Evolutionary conservation across 352 stramenopile species (phyloP).

Genomic region (Globisporangium polare): DNA sequence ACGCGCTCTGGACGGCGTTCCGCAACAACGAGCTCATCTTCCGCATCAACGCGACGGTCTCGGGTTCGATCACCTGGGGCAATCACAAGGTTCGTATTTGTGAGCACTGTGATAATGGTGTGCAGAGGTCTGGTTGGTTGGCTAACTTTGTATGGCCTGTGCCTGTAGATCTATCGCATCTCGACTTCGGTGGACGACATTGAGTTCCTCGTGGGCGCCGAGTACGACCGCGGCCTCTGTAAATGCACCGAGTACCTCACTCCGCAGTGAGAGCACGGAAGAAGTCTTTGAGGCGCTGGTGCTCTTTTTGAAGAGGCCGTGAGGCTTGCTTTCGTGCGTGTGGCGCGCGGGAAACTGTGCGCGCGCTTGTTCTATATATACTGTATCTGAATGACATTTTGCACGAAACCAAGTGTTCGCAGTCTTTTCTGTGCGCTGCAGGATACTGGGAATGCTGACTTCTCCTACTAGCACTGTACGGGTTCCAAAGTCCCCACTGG

Average conservation of each 20-base stretch:
- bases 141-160: neutral
- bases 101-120: neutral
- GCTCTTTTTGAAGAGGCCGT: neutral
- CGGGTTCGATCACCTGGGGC: slow-evolving; percentile 79
- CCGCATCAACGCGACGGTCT: slow-evolving; percentile 76
- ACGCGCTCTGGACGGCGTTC: slow-evolving; percentile 68
- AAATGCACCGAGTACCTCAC: slow-evolving; percentile 78
- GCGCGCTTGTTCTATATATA: no score
- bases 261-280: slow-evolving; percentile 24
- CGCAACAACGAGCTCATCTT: slow-evolving; percentile 74
- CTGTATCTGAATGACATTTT: no score
- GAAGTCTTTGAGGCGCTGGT: no score
- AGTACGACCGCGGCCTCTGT: slow-evolving; percentile 82
- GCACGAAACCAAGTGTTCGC: no score
- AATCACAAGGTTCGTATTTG: slow-evolving; percentile 53
- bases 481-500: no score
- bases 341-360: neutral
- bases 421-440: no score
- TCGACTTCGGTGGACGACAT: slow-evolving; percentile 72
- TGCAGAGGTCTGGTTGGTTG: neutral
- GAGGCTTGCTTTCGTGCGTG: neutral
- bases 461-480: no score
- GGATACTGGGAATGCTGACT: no score
- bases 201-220: slow-evolving; percentile 82
- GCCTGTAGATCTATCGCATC: slow-evolving; percentile 67